phyloP scores from a whole-genome alignment of 345 rosid species.

The Populus alba region DNA sequence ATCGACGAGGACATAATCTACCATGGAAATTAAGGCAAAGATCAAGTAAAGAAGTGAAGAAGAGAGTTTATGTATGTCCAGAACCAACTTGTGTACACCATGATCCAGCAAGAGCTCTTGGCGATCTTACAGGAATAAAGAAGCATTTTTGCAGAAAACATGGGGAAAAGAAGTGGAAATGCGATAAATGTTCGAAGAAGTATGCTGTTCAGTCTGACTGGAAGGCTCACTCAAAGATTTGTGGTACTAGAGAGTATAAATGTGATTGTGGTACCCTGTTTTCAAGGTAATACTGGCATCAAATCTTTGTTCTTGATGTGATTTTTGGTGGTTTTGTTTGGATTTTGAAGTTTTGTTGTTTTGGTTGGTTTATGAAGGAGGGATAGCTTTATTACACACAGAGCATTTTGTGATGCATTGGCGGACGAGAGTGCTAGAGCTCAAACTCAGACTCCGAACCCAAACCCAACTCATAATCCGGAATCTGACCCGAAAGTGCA shows the following conservation, averaged over 20 bases:
- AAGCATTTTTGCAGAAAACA: conserved; percentile 97
- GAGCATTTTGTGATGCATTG: conserved; percentile 91
- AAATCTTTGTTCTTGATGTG: background rate
- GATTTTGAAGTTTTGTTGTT: background rate
- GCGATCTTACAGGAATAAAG: conserved; percentile 96
- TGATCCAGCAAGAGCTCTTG: conserved; percentile 82
- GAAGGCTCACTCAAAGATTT: conserved; percentile 95
- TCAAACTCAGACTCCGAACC: conserved; percentile 23
- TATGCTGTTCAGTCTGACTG: conserved; percentile 97
- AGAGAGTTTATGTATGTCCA: conserved; percentile 90
- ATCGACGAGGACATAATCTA: conserved; percentile 83
- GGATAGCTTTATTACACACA: conserved; percentile 89
- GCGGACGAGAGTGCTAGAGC: conserved; percentile 76
- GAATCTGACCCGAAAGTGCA: conserved; percentile 33
- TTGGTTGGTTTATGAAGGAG: conserved; percentile 46
- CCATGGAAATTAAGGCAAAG: conserved; percentile 95
- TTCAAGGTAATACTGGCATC: conserved; percentile 53
- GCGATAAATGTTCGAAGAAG: conserved; percentile 90
- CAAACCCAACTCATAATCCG: conserved; percentile 12
- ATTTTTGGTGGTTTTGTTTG: conserved; percentile 7
- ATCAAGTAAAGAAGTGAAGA: conserved; percentile 82
- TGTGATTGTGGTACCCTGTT: conserved; percentile 90
- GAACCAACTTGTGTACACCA: conserved; percentile 80
- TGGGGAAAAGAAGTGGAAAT: conserved; percentile 95
- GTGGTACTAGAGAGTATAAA: conserved; percentile 89